These are phyloP conservation scores for Rehmannia glutinosa DNA, from an alignment of 257 asterid species.

Conservation along the genomic window DNA sequence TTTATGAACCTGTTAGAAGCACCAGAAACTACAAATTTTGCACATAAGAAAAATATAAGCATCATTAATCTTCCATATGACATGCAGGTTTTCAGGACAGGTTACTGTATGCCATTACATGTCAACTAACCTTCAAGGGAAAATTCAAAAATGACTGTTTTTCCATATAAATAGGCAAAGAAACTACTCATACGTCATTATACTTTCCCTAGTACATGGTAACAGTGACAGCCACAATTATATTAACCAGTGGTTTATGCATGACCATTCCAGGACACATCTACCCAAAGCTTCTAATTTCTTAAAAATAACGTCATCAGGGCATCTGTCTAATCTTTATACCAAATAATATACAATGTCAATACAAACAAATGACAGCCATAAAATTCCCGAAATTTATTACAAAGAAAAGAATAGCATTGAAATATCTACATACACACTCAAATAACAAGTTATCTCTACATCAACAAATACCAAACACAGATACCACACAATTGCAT, in stretches of 20 bases:
- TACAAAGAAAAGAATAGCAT: not conserved
- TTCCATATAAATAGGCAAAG: not conserved
- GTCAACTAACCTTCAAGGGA: not conserved
- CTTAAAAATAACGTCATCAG: not conserved
- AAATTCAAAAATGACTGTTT: not conserved
- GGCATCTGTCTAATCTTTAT: not conserved
- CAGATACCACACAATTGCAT: not conserved
- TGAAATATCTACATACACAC: not conserved
- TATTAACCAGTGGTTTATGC: slow-evolving; percentile 1
- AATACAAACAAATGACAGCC: not conserved
- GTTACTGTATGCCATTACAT: not conserved
- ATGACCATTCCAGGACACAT: not conserved
- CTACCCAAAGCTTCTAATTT: not conserved
- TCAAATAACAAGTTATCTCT: not conserved
- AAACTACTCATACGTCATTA: not conserved
- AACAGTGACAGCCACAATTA: not conserved
- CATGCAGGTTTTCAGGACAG: not conserved
- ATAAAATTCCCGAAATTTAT: not conserved
- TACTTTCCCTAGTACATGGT: not conserved
- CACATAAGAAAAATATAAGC: not conserved
- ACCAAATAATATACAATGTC: not conserved
- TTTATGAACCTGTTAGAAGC: not conserved
- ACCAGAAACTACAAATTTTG: not conserved
- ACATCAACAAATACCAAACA: not conserved
- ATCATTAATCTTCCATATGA: too few relatives aligned